phyloP scores from a whole-genome alignment of 129 eudicot genomes.

The Solidago caesia region DNA sequence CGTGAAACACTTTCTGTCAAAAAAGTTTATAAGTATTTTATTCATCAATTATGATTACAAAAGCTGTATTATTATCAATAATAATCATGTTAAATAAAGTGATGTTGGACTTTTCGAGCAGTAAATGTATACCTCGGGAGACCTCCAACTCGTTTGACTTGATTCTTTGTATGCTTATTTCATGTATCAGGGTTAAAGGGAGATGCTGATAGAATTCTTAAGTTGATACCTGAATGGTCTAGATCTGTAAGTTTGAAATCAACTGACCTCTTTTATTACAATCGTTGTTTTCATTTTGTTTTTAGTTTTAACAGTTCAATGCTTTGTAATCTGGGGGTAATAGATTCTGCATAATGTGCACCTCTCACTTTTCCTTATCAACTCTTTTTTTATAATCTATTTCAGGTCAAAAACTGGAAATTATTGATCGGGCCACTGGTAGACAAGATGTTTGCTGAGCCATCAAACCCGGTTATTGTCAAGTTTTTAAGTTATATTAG shows the following conservation, averaged over 20 bases:
- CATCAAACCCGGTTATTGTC: constrained; percentile 79
- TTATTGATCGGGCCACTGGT: constrained; percentile 54
- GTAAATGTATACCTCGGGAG: background rate
- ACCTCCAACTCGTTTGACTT: background rate
- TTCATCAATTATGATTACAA: background rate
- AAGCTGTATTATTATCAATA: background rate
- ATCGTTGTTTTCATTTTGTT: background rate
- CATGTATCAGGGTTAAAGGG: constrained; percentile 35
- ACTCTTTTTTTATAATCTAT: constrained; percentile 6
- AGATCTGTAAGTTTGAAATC: constrained; percentile 56
- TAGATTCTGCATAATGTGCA: background rate
- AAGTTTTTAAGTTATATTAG: constrained; percentile 74
- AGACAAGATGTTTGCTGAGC: constrained; percentile 77
- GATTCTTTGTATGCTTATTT: constrained; percentile 8
- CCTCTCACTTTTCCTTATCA: background rate
- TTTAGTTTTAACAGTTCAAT: background rate
- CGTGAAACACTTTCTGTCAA: background rate
- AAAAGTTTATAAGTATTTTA: background rate
- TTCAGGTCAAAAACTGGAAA: constrained; percentile 82
- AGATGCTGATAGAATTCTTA: constrained; percentile 64
- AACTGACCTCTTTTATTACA: background rate
- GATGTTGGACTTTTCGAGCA: background rate
- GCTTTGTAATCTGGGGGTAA: background rate
- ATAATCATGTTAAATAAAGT: constrained; percentile 1
- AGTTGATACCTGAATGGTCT: constrained; percentile 81